Percentiles rank a stretch among this genome's conserved stretches.
phyloP scores from a whole-genome alignment of 305 asterid genomes.

The Fraxinus baroniana region DNA sequence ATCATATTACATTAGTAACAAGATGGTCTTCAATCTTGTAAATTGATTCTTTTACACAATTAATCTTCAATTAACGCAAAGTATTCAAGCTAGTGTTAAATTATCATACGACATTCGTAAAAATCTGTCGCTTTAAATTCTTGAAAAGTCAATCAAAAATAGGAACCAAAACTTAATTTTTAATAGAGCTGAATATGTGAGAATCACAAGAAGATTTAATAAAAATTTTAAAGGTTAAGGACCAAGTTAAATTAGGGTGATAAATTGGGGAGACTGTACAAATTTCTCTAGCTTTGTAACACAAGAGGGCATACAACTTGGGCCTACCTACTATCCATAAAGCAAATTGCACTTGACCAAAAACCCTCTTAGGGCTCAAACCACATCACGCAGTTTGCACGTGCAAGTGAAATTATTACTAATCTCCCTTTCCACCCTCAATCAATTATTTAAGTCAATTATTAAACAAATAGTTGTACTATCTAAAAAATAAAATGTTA shows the following conservation, averaged over 20 bases:
- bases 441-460: neutral
- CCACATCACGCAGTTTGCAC: constrained; percentile 34
- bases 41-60: neutral
- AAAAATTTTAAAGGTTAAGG: neutral
- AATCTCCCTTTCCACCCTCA: neutral
- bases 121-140: neutral
- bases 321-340: constrained; percentile 40
- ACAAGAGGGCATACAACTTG: constrained; percentile 41
- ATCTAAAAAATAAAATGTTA: neutral
- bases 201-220: neutral
- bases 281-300: neutral
- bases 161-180: neutral
- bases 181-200: neutral
- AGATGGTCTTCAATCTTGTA: neutral
- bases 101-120: neutral
- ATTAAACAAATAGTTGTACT: neutral
- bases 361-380: constrained; percentile 9
- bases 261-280: neutral
- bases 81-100: neutral
- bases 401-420: constrained; percentile 36
- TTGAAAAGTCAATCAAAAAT: neutral
- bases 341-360: constrained; percentile 18
- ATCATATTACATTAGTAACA: neutral
- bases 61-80: neutral
- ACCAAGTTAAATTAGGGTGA: neutral